phyloP scores from a whole-genome alignment of 176 grass and related monocot species.

The Zoysia pacifica region DNA sequence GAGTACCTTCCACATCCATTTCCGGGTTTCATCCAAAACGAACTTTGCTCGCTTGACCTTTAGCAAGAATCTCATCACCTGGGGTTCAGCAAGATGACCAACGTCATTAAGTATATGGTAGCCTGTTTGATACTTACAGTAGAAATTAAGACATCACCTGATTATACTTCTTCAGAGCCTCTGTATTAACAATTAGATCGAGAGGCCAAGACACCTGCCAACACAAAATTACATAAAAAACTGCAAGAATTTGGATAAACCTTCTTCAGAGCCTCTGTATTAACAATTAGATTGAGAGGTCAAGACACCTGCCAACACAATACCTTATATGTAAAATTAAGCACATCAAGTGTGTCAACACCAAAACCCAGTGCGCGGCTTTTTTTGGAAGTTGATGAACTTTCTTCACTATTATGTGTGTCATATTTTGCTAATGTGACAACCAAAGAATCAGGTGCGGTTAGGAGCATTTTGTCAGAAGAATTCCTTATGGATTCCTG shows the following conservation, averaged over 20 bases:
- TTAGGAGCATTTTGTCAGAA: conserved; percentile 76
- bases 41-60: conserved; percentile 97
- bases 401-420: conserved; percentile 49
- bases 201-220: conserved; percentile 96
- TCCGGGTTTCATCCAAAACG: conserved; percentile 84
- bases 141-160: conserved; percentile 57
- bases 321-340: conserved; percentile 96
- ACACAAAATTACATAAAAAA: conserved; percentile 39
- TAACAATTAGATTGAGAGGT: conserved; percentile 91
- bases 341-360: conserved; percentile 85
- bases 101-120: conserved; percentile 2
- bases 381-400: conserved; percentile 51
- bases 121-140: conserved; percentile 6
- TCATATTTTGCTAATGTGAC: conserved; percentile 63
- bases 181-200: conserved; percentile 80
- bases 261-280: conserved; percentile 67
- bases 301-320: conserved; percentile 77
- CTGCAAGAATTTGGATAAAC: conserved; percentile 27
- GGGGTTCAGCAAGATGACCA: conserved; percentile 26
- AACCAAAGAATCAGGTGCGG: conserved; percentile 80
- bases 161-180: conserved; percentile 94
- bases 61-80: conserved; percentile 98
- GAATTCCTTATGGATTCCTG: conserved; percentile 98
- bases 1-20: conserved; percentile 95
- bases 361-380: conserved; percentile 66